Conservation (phyloP, 495 filamentous ascomycete genomes). For the Podospora pseudocomata region DNA sequence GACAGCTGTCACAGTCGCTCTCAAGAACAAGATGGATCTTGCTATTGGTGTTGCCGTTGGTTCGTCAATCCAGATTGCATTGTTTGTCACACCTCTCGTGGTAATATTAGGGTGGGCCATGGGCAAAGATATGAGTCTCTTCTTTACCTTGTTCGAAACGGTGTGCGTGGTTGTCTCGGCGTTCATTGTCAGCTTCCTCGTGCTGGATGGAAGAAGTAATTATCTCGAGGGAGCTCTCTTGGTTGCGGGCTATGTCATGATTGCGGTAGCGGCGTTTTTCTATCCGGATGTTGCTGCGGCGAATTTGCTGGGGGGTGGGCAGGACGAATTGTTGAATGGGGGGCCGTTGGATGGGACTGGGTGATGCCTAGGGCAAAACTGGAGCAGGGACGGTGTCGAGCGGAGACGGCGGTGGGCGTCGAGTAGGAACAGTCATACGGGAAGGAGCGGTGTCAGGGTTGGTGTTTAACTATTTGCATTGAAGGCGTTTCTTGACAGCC, state of each 20-base stretch:
- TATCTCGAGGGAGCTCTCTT: conserved; percentile 83
- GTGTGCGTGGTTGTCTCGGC: conserved; percentile 79
- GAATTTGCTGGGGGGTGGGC: conserved; percentile 36
- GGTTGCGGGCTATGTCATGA: conserved; percentile 79
- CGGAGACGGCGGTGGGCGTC: background rate
- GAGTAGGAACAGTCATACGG: background rate
- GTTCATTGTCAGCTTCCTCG: conserved; percentile 87
- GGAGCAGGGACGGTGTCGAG: background rate
- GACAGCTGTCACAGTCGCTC: conserved; percentile 80
- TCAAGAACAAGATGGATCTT: conserved; percentile 96
- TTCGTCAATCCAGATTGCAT: conserved; percentile 81
- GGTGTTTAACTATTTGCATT: background rate
- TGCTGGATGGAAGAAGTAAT: conserved; percentile 82
- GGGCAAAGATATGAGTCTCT: conserved; percentile 76
- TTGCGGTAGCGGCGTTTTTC: conserved; percentile 63
- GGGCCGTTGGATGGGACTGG: background rate
- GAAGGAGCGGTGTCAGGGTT: background rate
- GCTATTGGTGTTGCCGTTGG: conserved; percentile 88
- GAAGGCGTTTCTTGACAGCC: background rate
- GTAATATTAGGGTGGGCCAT: conserved; percentile 88
- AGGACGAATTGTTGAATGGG: conserved; percentile 4
- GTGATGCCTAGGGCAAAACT: background rate
- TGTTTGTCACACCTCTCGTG: conserved; percentile 85
- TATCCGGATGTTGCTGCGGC: conserved; percentile 53
- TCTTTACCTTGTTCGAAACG: conserved; percentile 91